phyloP scores from a whole-genome alignment of 257 asterid genomes.

The Anisodus tanguticus region DNA sequence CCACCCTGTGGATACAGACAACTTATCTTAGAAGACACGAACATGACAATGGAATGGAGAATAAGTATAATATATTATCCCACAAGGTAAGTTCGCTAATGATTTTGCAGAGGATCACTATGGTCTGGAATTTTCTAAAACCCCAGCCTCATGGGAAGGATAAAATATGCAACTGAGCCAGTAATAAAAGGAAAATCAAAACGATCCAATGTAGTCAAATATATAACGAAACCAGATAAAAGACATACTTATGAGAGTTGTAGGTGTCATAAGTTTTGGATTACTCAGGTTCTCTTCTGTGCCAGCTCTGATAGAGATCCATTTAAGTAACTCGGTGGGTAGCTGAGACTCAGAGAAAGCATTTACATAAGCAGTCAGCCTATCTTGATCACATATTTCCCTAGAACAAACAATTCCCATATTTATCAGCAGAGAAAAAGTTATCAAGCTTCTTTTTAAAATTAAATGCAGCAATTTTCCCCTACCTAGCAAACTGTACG shows the following conservation, averaged over 20 bases:
- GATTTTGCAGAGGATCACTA: neutral
- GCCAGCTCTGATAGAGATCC: slow-evolving; percentile 56
- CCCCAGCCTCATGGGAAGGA: neutral
- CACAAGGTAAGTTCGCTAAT: slow-evolving; percentile 17
- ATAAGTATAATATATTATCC: neutral
- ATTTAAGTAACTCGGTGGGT: slow-evolving; percentile 56
- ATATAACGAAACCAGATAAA: slow-evolving; percentile 27
- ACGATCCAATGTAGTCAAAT: slow-evolving; percentile 18
- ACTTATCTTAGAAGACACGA: neutral
- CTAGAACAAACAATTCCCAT: slow-evolving; percentile 50
- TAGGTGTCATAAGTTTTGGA: slow-evolving; percentile 53
- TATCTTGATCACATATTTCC: slow-evolving; percentile 55
- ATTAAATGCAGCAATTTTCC: slow-evolving; percentile 27
- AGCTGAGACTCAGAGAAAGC: slow-evolving; percentile 63
- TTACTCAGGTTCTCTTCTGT: slow-evolving; percentile 34
- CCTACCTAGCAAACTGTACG: slow-evolving; percentile 67
- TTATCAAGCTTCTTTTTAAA: slow-evolving; percentile 29
- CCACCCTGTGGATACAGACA: slow-evolving; percentile 52
- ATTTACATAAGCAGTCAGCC: slow-evolving; percentile 55
- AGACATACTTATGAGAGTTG: slow-evolving; percentile 72
- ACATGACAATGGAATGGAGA: neutral
- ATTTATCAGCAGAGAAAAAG: slow-evolving; percentile 34
- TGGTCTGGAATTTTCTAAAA: slow-evolving; percentile 10
- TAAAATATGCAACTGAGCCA: neutral
- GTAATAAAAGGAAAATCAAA: slow-evolving; percentile 13